Conservation (phyloP, 495 filamentous ascomycete genomes). For the Penicillium herquei region DNA sequence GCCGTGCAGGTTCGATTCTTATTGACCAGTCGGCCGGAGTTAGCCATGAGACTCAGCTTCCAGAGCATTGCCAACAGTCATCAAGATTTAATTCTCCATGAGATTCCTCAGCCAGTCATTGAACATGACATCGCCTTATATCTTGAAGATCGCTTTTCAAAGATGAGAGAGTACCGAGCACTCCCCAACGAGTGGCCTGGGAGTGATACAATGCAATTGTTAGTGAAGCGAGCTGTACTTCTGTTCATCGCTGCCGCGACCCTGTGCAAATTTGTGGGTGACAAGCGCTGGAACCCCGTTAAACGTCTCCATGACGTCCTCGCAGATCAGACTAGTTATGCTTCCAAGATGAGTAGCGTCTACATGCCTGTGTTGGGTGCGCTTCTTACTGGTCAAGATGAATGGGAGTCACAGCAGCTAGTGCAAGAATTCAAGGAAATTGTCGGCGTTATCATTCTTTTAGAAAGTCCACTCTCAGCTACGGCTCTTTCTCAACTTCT, state of each 20-base stretch:
- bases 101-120: neutral
- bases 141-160: neutral
- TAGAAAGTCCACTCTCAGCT: too few relatives aligned
- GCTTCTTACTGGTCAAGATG: too few relatives aligned
- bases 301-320: too few relatives aligned
- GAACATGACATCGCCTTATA: neutral
- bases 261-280: conserved; percentile 23
- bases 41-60: neutral
- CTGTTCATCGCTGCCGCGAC: conserved; percentile 38
- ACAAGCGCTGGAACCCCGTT: neutral
- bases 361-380: too few relatives aligned
- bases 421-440: too few relatives aligned
- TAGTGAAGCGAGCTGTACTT: conserved; percentile 22
- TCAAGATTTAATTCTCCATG: neutral
- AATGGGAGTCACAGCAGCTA: too few relatives aligned
- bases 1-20: neutral
- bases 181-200: conserved; percentile 39
- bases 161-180: neutral
- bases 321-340: too few relatives aligned
- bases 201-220: conserved; percentile 1
- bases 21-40: neutral
- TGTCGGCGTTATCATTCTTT: too few relatives aligned
- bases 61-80: neutral
- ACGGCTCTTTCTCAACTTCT: too few relatives aligned
- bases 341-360: too few relatives aligned